Percentiles rank a stretch among this genome's conserved stretches.
Evolutionary conservation across 2,329 filamentous ascomycete species (phyloP).

Genomic region (Colletotrichum kahawae): DNA sequence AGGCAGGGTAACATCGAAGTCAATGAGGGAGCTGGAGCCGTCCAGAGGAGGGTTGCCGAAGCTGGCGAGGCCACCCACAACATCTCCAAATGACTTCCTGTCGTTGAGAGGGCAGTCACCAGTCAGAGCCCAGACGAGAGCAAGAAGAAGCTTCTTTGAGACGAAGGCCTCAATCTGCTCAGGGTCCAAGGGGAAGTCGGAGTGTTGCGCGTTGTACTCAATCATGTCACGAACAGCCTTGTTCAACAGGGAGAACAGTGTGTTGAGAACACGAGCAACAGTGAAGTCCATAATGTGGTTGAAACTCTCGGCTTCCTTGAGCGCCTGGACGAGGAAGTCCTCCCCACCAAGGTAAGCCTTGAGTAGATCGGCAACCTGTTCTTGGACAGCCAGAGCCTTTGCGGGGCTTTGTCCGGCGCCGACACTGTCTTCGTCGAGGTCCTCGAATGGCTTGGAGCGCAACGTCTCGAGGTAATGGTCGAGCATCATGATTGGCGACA

Average conservation of each 20-base stretch:
- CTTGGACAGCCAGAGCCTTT: conserved; percentile 80
- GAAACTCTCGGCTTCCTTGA: conserved; percentile 77
- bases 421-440: conserved; percentile 90
- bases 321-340: conserved; percentile 78
- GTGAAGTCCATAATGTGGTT: conserved; percentile 99
- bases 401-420: conserved; percentile 76
- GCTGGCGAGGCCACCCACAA: conserved; percentile 79
- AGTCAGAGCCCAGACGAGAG: conserved; percentile 93
- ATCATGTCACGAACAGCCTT: conserved; percentile 91
- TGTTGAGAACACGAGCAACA: conserved; percentile 85
- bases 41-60: conserved; percentile 84
- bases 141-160: conserved; percentile 91
- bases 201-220: conserved; percentile 93
- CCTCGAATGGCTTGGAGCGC: conserved; percentile 85
- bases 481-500: conserved; percentile 91
- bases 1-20: conserved; percentile 90
- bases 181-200: conserved; percentile 89
- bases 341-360: conserved; percentile 77
- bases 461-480: conserved; percentile 87
- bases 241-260: conserved; percentile 93
- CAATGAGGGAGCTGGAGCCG: conserved; percentile 85
- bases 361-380: conserved; percentile 79
- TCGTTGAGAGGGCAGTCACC: conserved; percentile 91
- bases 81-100: conserved; percentile 88
- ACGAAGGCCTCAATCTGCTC: conserved; percentile 90